These are phyloP conservation scores for Cryphonectria naterciae DNA, from an alignment of 2,329 filamentous ascomycete species.

Conservation along the genomic window DNA sequence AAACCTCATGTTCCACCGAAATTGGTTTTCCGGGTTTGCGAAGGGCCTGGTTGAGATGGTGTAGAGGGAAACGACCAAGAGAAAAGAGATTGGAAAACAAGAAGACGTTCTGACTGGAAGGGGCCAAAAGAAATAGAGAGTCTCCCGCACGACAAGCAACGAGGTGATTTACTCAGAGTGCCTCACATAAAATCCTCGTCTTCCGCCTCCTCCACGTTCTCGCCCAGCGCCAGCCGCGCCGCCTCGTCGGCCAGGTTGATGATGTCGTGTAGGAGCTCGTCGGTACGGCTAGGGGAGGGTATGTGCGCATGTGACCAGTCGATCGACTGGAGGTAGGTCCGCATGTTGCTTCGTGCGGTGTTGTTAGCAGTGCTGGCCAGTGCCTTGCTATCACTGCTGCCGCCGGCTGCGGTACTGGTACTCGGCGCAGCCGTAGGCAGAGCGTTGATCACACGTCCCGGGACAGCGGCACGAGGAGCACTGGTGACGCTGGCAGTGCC, in stretches of 20 bases:
- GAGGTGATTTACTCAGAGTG: constrained; percentile 18
- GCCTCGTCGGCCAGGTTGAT: constrained; percentile 49
- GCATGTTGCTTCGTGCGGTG: constrained; percentile 25
- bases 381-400: constrained; percentile 7
- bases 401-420: constrained; percentile 10
- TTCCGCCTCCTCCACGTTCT: constrained; percentile 33
- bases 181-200: constrained; percentile 50
- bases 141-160: constrained; percentile 24
- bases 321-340: constrained; percentile 25
- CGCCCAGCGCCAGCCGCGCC: constrained; percentile 46
- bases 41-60: background rate
- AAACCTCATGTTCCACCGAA: background rate
- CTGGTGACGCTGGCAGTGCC: constrained; percentile 11
- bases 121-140: constrained; percentile 21
- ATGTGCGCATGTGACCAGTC: constrained; percentile 29
- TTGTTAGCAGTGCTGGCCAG: background rate
- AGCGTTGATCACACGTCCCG: constrained; percentile 8
- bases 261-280: constrained; percentile 42
- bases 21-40: background rate
- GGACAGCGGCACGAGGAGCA: constrained; percentile 9
- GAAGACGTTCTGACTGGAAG: constrained; percentile 15
- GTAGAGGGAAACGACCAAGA: background rate
- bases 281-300: constrained; percentile 40
- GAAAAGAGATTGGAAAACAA: constrained; percentile 1
- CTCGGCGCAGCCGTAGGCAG: constrained; percentile 19